Percentiles rank a stretch among this genome's conserved stretches.
Conservation (phyloP, 768 basidiomycete species). For the Hemileccinum rubropunctum region DNA sequence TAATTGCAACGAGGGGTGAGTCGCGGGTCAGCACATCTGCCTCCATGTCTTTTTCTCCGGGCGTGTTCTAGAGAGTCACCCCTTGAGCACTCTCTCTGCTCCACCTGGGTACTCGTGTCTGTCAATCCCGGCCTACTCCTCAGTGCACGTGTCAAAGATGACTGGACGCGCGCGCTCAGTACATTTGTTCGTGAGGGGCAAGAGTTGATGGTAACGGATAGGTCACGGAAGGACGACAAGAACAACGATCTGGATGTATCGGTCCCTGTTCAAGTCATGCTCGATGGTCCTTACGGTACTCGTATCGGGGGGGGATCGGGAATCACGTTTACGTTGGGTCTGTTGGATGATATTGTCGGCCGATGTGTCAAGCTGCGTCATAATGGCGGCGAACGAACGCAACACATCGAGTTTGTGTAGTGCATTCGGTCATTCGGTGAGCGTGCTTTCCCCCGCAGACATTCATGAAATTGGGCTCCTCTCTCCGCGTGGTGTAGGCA, state of each 20-base stretch:
- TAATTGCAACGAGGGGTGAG: slow-evolving; percentile 56
- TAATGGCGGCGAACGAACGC: slow-evolving; percentile 50
- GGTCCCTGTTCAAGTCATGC: slow-evolving; percentile 60
- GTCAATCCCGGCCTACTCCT: slow-evolving; percentile 52
- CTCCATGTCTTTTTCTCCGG: slow-evolving; percentile 45
- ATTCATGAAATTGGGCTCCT: neutral
- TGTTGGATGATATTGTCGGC: slow-evolving; percentile 81
- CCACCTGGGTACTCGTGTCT: slow-evolving; percentile 51
- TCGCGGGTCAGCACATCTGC: slow-evolving; percentile 53
- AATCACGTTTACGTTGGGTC: slow-evolving; percentile 74
- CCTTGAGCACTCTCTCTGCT: slow-evolving; percentile 72
- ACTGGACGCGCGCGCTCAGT: slow-evolving; percentile 74
- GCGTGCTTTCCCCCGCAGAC: slow-evolving; percentile 17
- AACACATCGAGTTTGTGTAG: slow-evolving; percentile 78
- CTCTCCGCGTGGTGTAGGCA: slow-evolving; percentile 27
- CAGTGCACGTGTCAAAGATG: slow-evolving; percentile 61
- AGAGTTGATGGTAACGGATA: slow-evolving; percentile 12
- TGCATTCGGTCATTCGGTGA: slow-evolving; percentile 70
- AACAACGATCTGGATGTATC: slow-evolving; percentile 8
- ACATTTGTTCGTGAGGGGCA: slow-evolving; percentile 41
- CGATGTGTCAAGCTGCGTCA: slow-evolving; percentile 42
- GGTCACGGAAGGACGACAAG: neutral
- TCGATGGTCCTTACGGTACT: slow-evolving; percentile 88
- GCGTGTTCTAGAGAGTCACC: slow-evolving; percentile 76
- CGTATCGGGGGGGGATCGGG: slow-evolving; percentile 83